Evolutionary conservation across 257 asterid species (phyloP), one percentile per base, ranked within the genome.

Genomic region (Solanum pennellii): DNA sequence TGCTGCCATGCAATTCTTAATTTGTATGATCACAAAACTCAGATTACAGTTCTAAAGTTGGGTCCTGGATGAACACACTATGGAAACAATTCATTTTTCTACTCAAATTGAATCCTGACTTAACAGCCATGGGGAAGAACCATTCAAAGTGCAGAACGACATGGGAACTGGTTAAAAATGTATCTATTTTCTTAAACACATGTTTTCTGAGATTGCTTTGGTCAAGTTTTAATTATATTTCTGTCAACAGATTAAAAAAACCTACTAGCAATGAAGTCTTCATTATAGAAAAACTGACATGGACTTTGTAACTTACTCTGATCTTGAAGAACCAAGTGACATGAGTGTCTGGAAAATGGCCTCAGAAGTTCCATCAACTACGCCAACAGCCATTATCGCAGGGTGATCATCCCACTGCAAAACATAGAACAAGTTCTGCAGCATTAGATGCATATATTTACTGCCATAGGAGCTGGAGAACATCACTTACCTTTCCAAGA

Each of bases 321-420:
- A 93, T 95, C 99, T 94, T 77, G 98, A 97, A 90, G 97, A 93
- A 90, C 99, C 98, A 91, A 97, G 96, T 84, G 99, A 95, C 97
- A 97, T 94, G 59, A 97, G 96, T n/a, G 96, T 93, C 89, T 94
- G 98, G 86, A 95, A 97, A 89, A 94, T 92, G 85, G 99, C 97
- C 91, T 97, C 99, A 60, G 99, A 95, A 87, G 96, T 91, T 83
- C 95, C 98, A 83, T 93, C 95, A 87, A 95, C 93, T 87, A 95
- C 94, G 86, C 99, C 99, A 90, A 95, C 99, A 35, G 97, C 98
- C 99, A 97, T 97, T 88, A 97, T 93, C 88, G 99, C 99, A 5
- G 99, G 97, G 89, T 92, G 94, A 89, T 88, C 93, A 71, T 90
- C 98, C 98, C 97, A 94, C 93, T 89, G 88, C 96, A 91, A 90